These are phyloP conservation scores for Taphrina confusa DNA, from an alignment of 1,139 yeast species.

Conservation along the genomic window DNA sequence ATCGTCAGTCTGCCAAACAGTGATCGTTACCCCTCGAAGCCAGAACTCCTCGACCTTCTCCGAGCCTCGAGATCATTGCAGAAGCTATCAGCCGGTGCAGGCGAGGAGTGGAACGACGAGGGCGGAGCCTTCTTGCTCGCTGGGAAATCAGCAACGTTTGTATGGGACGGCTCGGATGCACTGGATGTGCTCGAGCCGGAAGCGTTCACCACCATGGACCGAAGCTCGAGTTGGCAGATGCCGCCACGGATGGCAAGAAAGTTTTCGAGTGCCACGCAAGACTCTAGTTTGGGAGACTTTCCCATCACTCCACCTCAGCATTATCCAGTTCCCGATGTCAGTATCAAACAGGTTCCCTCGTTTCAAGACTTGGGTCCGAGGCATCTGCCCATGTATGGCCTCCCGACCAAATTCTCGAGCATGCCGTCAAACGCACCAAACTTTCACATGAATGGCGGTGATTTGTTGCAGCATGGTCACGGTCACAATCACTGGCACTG, in stretches of 20 bases:
- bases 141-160: slow-evolving; percentile 5
- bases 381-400: slow-evolving; percentile 2
- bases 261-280: slow-evolving; percentile 20
- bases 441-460: not conserved
- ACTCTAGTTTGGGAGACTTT: not conserved
- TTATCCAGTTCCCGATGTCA: not conserved
- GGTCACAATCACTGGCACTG: too few species aligned
- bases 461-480: slow-evolving; percentile 1
- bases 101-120: slow-evolving; percentile 10
- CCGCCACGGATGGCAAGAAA: slow-evolving; percentile 12
- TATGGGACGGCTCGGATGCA: slow-evolving; percentile 26
- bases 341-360: not conserved
- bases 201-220: slow-evolving; percentile 5
- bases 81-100: slow-evolving; percentile 5
- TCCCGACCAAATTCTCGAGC: not conserved
- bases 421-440: not conserved
- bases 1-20: slow-evolving; percentile 6
- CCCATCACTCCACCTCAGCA: slow-evolving; percentile 17
- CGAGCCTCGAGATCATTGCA: slow-evolving; percentile 32
- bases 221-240: not conserved
- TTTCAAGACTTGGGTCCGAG: not conserved
- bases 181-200: slow-evolving; percentile 21
- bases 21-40: slow-evolving; percentile 15
- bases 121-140: slow-evolving; percentile 10
- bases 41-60: slow-evolving; percentile 24